Conservation (phyloP, 495 filamentous ascomycete genomes). For the Penicillium malachiteum region DNA sequence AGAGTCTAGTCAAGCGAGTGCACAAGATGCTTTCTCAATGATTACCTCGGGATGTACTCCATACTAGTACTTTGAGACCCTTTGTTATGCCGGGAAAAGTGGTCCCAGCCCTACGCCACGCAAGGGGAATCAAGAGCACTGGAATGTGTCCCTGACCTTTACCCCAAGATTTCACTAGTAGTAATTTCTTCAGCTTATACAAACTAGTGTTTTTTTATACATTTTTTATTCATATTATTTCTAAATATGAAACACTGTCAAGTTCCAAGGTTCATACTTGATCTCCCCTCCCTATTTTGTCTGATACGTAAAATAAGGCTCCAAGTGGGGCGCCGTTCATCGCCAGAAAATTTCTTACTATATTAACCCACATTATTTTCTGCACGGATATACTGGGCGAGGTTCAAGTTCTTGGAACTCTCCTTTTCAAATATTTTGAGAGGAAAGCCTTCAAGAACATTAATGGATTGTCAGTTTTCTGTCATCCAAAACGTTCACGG, state of each 20-base stretch:
- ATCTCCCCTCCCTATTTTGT: no score
- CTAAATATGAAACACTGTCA: no score
- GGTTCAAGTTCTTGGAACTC: no score
- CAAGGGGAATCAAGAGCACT: background rate
- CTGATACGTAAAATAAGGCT: background rate
- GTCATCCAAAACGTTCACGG: no score
- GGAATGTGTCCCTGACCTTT: background rate
- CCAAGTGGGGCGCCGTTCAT: background rate
- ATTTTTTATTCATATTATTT: no score
- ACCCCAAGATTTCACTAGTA: no score
- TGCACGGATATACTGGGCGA: no score
- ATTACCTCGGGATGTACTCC: background rate
- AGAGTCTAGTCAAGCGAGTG: constrained; percentile 58
- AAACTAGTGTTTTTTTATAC: no score
- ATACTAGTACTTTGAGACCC: background rate
- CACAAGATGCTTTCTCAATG: constrained; percentile 34
- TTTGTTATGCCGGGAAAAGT: background rate
- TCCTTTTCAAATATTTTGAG: background rate
- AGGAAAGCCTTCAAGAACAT: no score
- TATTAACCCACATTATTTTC: background rate
- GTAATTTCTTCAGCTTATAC: no score
- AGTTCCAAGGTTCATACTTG: no score
- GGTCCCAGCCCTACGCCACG: constrained; percentile 5
- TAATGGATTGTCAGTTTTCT: no score
- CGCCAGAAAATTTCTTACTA: background rate